Evolutionary conservation across 1,284 basidiomycete species (phyloP).

Genomic region (Cerrena zonata): DNA sequence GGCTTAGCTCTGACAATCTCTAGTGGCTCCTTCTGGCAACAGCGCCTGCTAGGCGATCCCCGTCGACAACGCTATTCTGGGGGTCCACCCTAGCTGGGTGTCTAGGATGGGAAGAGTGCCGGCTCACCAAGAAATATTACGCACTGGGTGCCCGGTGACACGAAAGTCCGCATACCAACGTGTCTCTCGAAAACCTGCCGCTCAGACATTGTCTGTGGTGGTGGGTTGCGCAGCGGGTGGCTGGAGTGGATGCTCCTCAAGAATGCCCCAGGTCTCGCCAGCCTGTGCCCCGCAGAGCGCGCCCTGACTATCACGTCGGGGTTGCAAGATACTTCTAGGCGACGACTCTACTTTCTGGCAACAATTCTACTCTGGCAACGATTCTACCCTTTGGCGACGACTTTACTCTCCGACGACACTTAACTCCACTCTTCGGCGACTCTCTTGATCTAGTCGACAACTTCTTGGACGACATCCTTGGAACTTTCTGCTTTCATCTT

Average conservation of each 20-base stretch:
- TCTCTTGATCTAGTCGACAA: too few relatives aligned
- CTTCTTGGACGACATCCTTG: too few relatives aligned
- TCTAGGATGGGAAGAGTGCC: neutral
- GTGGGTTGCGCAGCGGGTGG: neutral
- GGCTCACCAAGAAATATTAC: neutral
- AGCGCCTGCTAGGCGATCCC: neutral
- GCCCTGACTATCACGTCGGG: neutral
- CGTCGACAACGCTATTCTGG: neutral
- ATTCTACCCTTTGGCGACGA: too few relatives aligned
- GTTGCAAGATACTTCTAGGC: neutral
- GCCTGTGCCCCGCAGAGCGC: neutral
- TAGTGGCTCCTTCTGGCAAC: neutral
- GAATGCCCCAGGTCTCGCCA: neutral
- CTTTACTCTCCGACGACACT: too few relatives aligned
- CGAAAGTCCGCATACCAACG: neutral
- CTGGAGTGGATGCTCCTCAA: neutral
- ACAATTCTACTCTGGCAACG: too few relatives aligned
- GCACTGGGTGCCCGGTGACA: neutral
- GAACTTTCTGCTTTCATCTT: too few relatives aligned
- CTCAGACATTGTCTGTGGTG: too few relatives aligned
- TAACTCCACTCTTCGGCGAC: too few relatives aligned
- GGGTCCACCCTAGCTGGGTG: neutral
- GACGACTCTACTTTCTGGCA: too few relatives aligned
- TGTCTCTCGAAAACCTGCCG: neutral
- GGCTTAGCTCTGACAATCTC: neutral